Conservation (phyloP, 768 basidiomycete genomes). For the Trametes cingulata region DNA sequence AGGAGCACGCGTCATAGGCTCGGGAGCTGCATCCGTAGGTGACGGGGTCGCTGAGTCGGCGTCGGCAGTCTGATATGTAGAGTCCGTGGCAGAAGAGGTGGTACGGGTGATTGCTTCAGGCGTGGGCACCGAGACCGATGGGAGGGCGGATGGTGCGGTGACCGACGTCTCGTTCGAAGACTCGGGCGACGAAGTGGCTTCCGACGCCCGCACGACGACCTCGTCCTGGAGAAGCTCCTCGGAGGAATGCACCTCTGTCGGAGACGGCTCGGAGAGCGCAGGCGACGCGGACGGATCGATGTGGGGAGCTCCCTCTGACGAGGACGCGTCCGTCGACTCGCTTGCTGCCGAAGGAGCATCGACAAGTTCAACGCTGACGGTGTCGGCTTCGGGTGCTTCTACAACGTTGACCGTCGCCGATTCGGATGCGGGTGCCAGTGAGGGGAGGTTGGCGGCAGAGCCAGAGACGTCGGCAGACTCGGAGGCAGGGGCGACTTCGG, state of each 20-base stretch:
- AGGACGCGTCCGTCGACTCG: neutral
- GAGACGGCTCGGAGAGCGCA: no score
- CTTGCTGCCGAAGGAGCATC: neutral
- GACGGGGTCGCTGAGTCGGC: neutral
- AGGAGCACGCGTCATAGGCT: slow-evolving; percentile 1
- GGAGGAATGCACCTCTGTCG: no score
- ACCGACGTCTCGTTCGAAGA: neutral
- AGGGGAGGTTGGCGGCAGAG: neutral
- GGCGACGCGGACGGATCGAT: neutral
- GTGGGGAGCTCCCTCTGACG: neutral
- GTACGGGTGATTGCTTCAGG: slow-evolving; percentile 12
- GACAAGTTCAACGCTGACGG: neutral
- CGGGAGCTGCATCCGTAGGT: neutral
- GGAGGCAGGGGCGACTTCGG: no score
- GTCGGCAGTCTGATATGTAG: slow-evolving; percentile 4
- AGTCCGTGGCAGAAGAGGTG: slow-evolving; percentile 2
- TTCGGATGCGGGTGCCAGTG: neutral
- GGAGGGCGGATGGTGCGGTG: neutral
- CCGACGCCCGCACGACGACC: neutral
- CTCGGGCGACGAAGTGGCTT: neutral
- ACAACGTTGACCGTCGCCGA: neutral
- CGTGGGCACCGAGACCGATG: neutral
- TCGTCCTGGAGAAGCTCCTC: no score
- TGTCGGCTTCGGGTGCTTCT: neutral
- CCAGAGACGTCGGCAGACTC: no score